phyloP scores from a whole-genome alignment of 768 basidiomycete species.

The Trametes sanguinea region DNA sequence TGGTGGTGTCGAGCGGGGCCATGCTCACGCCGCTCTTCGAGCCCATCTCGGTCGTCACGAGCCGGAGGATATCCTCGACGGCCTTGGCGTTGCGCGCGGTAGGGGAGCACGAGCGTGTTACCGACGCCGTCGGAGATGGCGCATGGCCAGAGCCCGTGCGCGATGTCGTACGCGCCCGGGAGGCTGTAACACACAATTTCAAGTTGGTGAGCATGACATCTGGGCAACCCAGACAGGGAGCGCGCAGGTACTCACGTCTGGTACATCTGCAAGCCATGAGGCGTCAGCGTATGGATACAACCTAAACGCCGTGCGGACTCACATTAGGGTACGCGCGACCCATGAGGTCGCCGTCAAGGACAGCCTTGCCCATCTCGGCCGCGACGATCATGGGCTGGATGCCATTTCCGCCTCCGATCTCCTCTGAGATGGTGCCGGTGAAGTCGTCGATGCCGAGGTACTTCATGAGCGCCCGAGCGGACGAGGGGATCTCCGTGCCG shows the following conservation, averaged over 20 bases:
- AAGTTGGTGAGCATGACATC: too few relatives aligned
- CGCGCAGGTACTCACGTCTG: slow-evolving; percentile 22
- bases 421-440: slow-evolving; percentile 31
- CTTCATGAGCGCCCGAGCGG: slow-evolving; percentile 26
- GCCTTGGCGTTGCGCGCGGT: slow-evolving; percentile 25
- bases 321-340: slow-evolving; percentile 38
- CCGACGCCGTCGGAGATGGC: slow-evolving; percentile 42
- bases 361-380: slow-evolving; percentile 32
- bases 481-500: slow-evolving; percentile 28
- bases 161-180: slow-evolving; percentile 32
- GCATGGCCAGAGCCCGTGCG: slow-evolving; percentile 35
- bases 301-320: background rate
- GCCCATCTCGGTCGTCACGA: slow-evolving; percentile 34
- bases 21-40: slow-evolving; percentile 33
- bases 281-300: background rate
- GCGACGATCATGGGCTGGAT: slow-evolving; percentile 34
- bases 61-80: slow-evolving; percentile 31
- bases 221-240: background rate
- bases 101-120: slow-evolving; percentile 34
- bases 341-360: slow-evolving; percentile 42
- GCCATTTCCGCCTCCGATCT: slow-evolving; percentile 48
- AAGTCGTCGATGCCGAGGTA: slow-evolving; percentile 28
- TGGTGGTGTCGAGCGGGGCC: slow-evolving; percentile 29
- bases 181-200: slow-evolving; percentile 19
- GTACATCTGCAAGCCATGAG: slow-evolving; percentile 27